A percentile compares a stretch with the other conserved stretches of the same genome.
Evolutionary conservation across 2,329 filamentous ascomycete species (phyloP).

Genomic region (Aspergillus pseudoviridinutans): DNA sequence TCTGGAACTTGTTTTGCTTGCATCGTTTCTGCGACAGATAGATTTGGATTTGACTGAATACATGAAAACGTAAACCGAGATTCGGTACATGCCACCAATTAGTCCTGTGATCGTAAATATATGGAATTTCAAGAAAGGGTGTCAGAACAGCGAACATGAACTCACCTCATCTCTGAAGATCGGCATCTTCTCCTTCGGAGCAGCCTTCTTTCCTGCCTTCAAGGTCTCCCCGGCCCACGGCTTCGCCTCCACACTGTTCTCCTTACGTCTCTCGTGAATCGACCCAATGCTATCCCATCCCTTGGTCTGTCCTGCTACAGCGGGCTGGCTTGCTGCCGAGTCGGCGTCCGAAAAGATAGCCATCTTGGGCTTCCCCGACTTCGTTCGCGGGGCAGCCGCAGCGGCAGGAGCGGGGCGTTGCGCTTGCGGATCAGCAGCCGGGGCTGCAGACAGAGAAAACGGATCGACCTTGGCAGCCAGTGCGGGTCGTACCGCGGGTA

Average conservation of each 20-base stretch:
- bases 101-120: conserved; percentile 96
- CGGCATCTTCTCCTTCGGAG: conserved; percentile 72
- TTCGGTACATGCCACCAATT: conserved; percentile 59
- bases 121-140: conserved; percentile 45
- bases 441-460: conserved; percentile 57
- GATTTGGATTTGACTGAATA: conserved; percentile 49
- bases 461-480: conserved; percentile 83
- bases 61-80: conserved; percentile 42
- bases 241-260: conserved; percentile 80
- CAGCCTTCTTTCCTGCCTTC: conserved; percentile 79
- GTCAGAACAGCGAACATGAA: conserved; percentile 34
- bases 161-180: conserved; percentile 97
- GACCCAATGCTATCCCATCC: conserved; percentile 94
- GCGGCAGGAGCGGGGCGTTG: conserved; percentile 49
- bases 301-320: conserved; percentile 54
- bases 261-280: conserved; percentile 83
- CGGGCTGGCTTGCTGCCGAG: conserved; percentile 54
- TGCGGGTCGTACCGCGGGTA: conserved; percentile 77
- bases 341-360: conserved; percentile 83
- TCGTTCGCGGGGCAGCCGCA: conserved; percentile 50
- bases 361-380: conserved; percentile 73
- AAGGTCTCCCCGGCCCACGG: conserved; percentile 92
- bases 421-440: conserved; percentile 62
- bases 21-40: conserved; percentile 35
- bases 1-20: conserved; percentile 59